Conservation (phyloP, 2,329 filamentous ascomycete species). For the Nemania sp. region DNA sequence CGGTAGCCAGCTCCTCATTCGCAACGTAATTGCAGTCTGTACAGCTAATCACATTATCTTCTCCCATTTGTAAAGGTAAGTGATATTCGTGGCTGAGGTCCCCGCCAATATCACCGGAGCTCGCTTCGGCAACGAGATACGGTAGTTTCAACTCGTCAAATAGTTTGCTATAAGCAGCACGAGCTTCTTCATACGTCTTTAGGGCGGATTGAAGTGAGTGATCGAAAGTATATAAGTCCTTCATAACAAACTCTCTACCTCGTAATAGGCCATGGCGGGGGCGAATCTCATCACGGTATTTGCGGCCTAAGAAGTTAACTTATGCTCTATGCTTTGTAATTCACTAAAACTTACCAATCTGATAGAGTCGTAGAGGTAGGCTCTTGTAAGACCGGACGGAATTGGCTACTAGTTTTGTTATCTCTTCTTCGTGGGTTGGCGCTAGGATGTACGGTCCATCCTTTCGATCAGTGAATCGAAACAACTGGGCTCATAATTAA, state of each 20-base stretch:
- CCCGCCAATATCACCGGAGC: constrained; percentile 96
- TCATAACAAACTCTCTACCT: constrained; percentile 95
- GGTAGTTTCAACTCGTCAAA: constrained; percentile 87
- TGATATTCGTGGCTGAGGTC: constrained; percentile 96
- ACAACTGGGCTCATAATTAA: constrained; percentile 69
- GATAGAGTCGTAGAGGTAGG: constrained; percentile 87
- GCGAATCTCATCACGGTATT: constrained; percentile 92
- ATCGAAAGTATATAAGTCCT: constrained; percentile 98
- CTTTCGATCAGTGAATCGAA: constrained; percentile 83
- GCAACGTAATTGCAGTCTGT: constrained; percentile 78
- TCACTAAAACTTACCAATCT: constrained; percentile 74
- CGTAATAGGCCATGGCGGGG: constrained; percentile 89
- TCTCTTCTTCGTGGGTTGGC: constrained; percentile 97
- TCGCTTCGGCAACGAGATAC: constrained; percentile 86
- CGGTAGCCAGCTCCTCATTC: constrained; percentile 85
- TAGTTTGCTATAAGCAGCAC: constrained; percentile 77
- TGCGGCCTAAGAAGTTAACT: constrained; percentile 70
- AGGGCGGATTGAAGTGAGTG: constrained; percentile 73
- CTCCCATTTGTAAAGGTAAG: constrained; percentile 80
- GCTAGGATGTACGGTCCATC: constrained; percentile 80
- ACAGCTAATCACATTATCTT: constrained; percentile 87
- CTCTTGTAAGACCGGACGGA: constrained; percentile 85
- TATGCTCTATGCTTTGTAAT: too few species aligned
- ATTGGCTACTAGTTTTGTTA: constrained; percentile 81
- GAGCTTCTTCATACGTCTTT: constrained; percentile 82